Base-by-base conservation (phyloP, 306 rosid species). In the Glycine latifolia region DNA sequence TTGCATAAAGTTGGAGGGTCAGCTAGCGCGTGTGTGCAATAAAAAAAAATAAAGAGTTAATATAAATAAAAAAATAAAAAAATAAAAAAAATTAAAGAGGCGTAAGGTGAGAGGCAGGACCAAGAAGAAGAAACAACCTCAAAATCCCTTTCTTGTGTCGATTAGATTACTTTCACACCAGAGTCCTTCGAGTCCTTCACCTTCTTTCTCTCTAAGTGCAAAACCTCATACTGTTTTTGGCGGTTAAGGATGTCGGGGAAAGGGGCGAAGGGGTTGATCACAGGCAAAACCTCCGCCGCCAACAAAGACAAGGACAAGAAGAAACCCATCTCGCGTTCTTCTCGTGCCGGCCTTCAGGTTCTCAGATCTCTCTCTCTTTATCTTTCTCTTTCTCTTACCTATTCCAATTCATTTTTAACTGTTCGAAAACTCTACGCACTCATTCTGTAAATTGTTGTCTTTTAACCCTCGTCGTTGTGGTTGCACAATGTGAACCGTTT, bases 261-360 rank as follows among this genome's bases (percentile, higher is more conserved):
- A 71, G 97, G 97, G 63, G 97, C 97, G 15, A 92, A 92, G 87
- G 94, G 94, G 33, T 85, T 92, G 85, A 89, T 86, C 11, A 61
- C 70, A 12, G 92, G 92, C 26, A 91, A 90, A 78, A 84, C 87
- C 71, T 55, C 94, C 16, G 79, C 89, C 41, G 41, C 41, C 60
- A 89, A 74, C 88, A 90, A 92, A 48, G 92, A 91, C 79, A 92
- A 90, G 86, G 84, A 86, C 89, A 92, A 92, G 91, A 92, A 92
- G 87, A 92, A 92, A 58, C 90, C 94, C 67, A 90, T 79, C 61
- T 92, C 97, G 7, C 94, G 94, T 48, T 92, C 97, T 58, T 92
- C 94, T 69, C 91, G 97, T 52, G 94, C 97, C 17, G 97, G 94
- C 26, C 97, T 92, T 86, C 97, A 92, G 92, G 94, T 67, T 31